Conservation (phyloP, 768 basidiomycete genomes). For the Rhizopogon vinicolor region DNA sequence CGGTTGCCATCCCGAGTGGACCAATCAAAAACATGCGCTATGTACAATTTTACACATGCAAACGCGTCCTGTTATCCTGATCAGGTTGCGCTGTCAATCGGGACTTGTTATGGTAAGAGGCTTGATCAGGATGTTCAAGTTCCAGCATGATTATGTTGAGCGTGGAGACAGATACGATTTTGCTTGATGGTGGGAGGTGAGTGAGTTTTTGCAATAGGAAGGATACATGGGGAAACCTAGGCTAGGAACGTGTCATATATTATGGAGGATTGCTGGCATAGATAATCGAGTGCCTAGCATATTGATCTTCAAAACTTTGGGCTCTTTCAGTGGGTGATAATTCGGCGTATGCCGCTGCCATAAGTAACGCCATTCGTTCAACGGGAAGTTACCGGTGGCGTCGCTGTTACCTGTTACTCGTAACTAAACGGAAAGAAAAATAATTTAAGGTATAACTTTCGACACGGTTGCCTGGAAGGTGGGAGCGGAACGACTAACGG, state of each 20-base stretch:
- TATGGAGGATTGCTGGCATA: no score
- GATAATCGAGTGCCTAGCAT: no score
- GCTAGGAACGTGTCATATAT: no score
- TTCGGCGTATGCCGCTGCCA: neutral
- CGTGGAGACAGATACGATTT: neutral
- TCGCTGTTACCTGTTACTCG: neutral
- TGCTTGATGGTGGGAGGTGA: neutral
- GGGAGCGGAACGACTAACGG: neutral
- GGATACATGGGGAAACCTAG: no score
- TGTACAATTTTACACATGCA: neutral
- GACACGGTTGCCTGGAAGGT: neutral
- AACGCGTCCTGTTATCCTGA: neutral
- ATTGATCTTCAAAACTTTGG: no score
- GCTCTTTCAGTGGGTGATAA: neutral
- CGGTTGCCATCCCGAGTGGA: neutral
- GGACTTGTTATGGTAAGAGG: neutral
- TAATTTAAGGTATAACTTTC: neutral
- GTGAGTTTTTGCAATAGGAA: neutral
- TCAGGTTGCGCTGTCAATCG: neutral
- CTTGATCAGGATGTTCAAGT: neutral
- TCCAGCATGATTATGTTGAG: neutral
- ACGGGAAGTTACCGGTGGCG: conserved; percentile 25
- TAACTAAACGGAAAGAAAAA: neutral
- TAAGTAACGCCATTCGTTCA: neutral
- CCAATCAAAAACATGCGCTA: neutral